These are phyloP conservation scores for Solanum pimpinellifolium DNA, from an alignment of 257 asterid genomes.

Conservation along the genomic window DNA sequence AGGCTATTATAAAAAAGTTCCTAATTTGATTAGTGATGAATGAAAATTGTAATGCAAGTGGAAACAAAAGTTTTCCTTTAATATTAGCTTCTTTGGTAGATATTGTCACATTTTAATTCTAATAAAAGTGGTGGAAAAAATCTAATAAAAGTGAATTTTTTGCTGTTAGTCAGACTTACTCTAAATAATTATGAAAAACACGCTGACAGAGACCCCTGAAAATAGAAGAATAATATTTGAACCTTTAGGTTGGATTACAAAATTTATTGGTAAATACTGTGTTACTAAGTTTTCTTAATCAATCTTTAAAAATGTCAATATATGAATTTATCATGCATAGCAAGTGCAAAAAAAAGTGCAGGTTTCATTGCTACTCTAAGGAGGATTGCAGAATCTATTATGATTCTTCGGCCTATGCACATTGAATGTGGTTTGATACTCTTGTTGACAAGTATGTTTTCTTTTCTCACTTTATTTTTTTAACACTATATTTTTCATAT, in stretches of 20 bases:
- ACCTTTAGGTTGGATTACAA: neutral
- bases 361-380: constrained; percentile 31
- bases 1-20: no score
- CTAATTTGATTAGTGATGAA: no score
- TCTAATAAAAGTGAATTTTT: neutral
- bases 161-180: no score
- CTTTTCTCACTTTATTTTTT: neutral
- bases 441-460: constrained; percentile 27
- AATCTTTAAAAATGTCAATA: constrained; percentile 14
- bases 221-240: no score
- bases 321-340: constrained; percentile 32
- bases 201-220: no score
- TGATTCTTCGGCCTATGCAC: neutral
- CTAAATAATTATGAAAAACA: no score
- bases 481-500: neutral
- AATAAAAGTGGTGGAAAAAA: no score
- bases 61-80: no score
- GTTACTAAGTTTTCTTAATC: constrained; percentile 30
- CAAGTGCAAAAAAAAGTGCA: constrained; percentile 16
- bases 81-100: no score
- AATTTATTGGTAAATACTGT: neutral
- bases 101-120: no score
- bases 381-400: constrained; percentile 36
- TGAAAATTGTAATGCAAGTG: no score
- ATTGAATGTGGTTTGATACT: constrained; percentile 29